Evolutionary conservation across 2,329 filamentous ascomycete genomes (phyloP).

Genomic region (Xylariaceae sp.): DNA sequence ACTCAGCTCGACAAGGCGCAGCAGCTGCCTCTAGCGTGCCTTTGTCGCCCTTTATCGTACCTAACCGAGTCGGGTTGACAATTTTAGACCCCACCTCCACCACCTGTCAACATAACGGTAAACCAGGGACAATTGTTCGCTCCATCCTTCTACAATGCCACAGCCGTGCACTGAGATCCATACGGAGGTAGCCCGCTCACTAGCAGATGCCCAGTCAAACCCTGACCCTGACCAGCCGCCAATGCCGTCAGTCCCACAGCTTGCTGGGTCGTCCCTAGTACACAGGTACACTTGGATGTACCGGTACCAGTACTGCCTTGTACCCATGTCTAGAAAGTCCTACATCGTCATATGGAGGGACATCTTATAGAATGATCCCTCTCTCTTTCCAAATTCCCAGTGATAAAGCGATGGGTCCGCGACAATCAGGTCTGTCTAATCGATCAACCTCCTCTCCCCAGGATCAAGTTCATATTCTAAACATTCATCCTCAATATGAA

Average conservation of each 20-base stretch:
- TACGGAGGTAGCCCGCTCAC: slow-evolving; percentile 28
- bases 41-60: slow-evolving; percentile 34
- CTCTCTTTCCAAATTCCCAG: slow-evolving; percentile 22
- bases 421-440: slow-evolving; percentile 27
- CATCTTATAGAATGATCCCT: no score
- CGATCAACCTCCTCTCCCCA: slow-evolving; percentile 22
- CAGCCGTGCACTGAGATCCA: slow-evolving; percentile 23
- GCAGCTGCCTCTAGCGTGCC: slow-evolving; percentile 30
- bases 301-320: slow-evolving; percentile 25
- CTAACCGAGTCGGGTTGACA: slow-evolving; percentile 32
- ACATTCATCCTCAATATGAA: slow-evolving; percentile 22
- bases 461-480: slow-evolving; percentile 18
- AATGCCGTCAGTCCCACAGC: slow-evolving; percentile 30
- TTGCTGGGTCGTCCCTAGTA: slow-evolving; percentile 19
- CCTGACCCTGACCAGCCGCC: slow-evolving; percentile 26
- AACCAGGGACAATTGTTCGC: slow-evolving; percentile 27
- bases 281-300: slow-evolving; percentile 25
- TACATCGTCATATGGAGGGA: slow-evolving; percentile 33
- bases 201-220: slow-evolving; percentile 25
- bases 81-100: slow-evolving; percentile 32
- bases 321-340: slow-evolving; percentile 28
- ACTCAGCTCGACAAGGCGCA: slow-evolving; percentile 33
- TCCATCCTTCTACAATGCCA: no score
- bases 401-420: slow-evolving; percentile 31
- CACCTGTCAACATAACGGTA: slow-evolving; percentile 28